Evolutionary conservation across 495 filamentous ascomycete genomes (phyloP), one percentile per base, ranked within the genome.

Genomic region (Penicillium dipodomyicola): DNA sequence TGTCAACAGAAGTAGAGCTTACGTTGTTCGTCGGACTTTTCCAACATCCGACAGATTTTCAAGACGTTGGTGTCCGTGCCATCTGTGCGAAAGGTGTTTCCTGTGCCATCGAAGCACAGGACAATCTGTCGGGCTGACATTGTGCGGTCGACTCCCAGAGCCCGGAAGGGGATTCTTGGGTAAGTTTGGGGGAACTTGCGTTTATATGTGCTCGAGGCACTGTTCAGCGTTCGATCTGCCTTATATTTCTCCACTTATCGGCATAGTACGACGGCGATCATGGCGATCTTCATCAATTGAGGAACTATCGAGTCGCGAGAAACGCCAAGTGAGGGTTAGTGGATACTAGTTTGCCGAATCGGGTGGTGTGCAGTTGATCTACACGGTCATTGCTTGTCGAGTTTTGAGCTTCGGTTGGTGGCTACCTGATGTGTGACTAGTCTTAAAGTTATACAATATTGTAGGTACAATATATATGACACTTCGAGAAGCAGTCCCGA

Each of bases 91-190:
- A 59, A 59, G 19, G 49, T 49, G 27, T 59, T 59, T 5, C 49
- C 56, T 10, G 56, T 54, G 49, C 56, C 49, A 43, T 59, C 56
- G 6, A 59, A 59, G 42, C 56, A 59, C 12, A 59, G 50, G 11
- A 59, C 50, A 27, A 59, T 41, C 30, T 42, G 51, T 20, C 53
- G 43, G 27, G 4, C 3, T 35, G 40, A 44, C 37, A 35, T 37
- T 5, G 20, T 17, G 22, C 23, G 6, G 49, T 23, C 20, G 8
- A 25, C 44, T 11, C 5, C 27, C 12, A 15, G n/a, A 30, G 27
- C 19, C 19, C 2, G 5, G 39, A 3, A 41, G 3, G 39, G 39
- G 2, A 6, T 9, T 7, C n/a, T 14, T 10, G 3, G 6, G 9
- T 35, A 5, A 7, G 29, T 8, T 17, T 12, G 46, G 46, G 45